Percentiles rank a stretch among this genome's conserved stretches.
Conservation (phyloP, 768 basidiomycete species). For the Rhizopogon vulgaris region DNA sequence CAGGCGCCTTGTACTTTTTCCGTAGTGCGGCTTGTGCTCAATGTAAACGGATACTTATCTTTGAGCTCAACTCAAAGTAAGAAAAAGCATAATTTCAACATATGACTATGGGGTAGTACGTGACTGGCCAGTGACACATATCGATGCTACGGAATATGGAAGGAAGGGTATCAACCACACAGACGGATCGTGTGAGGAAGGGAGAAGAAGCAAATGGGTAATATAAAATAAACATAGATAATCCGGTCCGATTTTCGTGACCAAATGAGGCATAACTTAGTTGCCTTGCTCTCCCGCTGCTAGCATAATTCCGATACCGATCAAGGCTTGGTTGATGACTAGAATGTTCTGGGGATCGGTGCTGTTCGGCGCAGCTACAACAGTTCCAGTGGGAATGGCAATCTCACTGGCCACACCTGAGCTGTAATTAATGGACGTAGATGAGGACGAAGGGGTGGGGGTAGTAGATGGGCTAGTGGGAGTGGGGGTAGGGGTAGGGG, state of each 20-base stretch:
- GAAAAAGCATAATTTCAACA: not conserved
- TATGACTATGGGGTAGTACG: not conserved
- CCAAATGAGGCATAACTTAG: conserved; percentile 4
- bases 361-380: conserved; percentile 26
- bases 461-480: conserved; percentile 7
- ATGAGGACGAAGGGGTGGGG: conserved; percentile 14
- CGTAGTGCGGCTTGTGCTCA: not conserved
- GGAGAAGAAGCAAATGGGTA: not conserved
- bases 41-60: not conserved
- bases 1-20: not conserved
- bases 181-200: not conserved
- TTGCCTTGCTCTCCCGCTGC: not conserved
- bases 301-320: conserved; percentile 25
- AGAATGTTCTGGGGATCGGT: conserved; percentile 28
- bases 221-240: not conserved
- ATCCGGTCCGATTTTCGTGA: not conserved
- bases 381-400: conserved; percentile 14
- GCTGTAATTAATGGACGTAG: conserved; percentile 14
- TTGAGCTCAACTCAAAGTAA: not conserved
- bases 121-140: not conserved
- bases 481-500: conserved; percentile 23
- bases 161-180: not conserved
- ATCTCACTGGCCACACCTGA: conserved; percentile 20
- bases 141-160: not conserved
- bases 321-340: conserved; percentile 28